Conservation (phyloP, 352 stramenopile genomes). For the Globisporangium lucens region DNA sequence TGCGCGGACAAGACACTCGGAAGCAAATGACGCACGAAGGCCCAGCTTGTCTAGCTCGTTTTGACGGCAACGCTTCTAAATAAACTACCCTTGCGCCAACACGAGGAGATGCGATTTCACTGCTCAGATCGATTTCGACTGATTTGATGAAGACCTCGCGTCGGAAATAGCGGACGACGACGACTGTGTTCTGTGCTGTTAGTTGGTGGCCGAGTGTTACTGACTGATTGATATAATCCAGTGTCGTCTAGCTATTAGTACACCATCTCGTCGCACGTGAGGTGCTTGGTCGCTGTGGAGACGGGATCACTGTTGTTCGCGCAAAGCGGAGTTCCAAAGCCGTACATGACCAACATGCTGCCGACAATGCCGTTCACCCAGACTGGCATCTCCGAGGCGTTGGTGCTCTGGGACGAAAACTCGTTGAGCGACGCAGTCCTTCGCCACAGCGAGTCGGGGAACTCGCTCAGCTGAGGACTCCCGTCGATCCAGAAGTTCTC, state of each 20-base stretch:
- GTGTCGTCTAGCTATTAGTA: neutral
- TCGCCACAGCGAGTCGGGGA: constrained; percentile 7
- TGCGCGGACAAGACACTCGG: neutral
- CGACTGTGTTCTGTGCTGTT: too few species aligned
- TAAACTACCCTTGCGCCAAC: neutral
- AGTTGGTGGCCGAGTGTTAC: too few species aligned
- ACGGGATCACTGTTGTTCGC: neutral
- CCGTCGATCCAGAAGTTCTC: constrained; percentile 6
- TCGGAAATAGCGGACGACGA: too few species aligned
- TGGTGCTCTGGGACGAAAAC: constrained; percentile 7
- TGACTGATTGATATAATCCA: too few species aligned
- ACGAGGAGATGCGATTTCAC: neutral
- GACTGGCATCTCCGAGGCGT: neutral
- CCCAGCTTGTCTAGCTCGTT: neutral
- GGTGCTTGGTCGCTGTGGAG: neutral
- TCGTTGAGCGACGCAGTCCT: neutral
- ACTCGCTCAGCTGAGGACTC: neutral
- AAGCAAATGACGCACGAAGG: neutral
- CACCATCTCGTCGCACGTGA: neutral
- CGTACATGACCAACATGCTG: neutral
- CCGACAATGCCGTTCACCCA: neutral
- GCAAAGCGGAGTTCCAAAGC: constrained; percentile 4
- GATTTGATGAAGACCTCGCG: neutral
- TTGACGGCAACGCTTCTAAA: neutral
- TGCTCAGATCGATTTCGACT: neutral